Evolutionary conservation across 441 rosid genomes (phyloP), one percentile per base, ranked within the genome.

Genomic region (Flueggea neowawraea): DNA sequence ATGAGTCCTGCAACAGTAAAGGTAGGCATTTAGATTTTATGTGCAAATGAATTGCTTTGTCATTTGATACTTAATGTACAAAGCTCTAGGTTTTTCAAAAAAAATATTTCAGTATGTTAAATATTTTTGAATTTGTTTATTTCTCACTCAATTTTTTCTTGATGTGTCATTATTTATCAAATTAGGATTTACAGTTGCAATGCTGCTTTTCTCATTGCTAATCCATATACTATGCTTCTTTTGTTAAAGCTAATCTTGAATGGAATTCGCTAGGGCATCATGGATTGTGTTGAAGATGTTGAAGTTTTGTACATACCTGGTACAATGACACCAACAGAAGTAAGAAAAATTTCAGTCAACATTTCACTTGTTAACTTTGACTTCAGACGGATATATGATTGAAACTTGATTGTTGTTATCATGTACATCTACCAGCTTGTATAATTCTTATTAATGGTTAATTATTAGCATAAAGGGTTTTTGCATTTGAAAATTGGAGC

Each of bases 271-370:
- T 65, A 79, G 89, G 84, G 58, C 43, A 58, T 84, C 58, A 62
- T 82, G 73, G 72, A 76, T 44, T 75, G 52, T 62, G 55, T 66
- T 15, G 65, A 31, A n/a, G n/a, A n/a, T n/a, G n/a, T n/a, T n/a
- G n/a, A n/a, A n/a, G n/a, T n/a, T n/a, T n/a, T n/a, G 14, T 80
- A 77, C 70, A 80, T 85, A 28, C 87, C 90, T 22, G 87, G 87
- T 66, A 82, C 62, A 52, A 80, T 85, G 90, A 85, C 87, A 58
- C 90, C 87, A 1, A 80, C 87, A 51, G 90, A 85, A 72, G 90
- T 85, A 77, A 65, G 82, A 55, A n/a, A 41, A 49, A n/a, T 69
- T 48, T 67, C 31, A 9, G 52, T 15, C 56, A 36, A 22, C 28
- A 22, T 22, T 22, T 22, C 28, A 22, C 28, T 22, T 22, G 28